These are phyloP conservation scores for Citropsis articulata DNA, from an alignment of 345 rosid genomes.

Conservation along the genomic window DNA sequence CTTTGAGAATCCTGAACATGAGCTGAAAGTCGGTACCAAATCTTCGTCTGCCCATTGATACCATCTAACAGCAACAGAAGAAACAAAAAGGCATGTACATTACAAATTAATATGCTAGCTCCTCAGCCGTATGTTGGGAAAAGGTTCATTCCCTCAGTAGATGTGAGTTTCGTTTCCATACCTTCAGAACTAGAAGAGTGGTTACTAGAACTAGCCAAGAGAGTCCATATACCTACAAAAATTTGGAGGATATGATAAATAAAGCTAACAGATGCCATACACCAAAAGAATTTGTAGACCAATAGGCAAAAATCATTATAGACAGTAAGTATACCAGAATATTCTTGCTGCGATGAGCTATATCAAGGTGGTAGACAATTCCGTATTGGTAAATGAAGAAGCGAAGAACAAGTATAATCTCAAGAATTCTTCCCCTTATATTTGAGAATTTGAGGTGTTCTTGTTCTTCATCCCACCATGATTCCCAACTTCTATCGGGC, in stretches of 20 bases:
- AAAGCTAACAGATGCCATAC: not conserved
- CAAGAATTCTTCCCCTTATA: conserved; percentile 67
- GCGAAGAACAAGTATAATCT: conserved; percentile 73
- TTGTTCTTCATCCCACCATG: conserved; percentile 96
- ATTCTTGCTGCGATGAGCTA: conserved; percentile 58
- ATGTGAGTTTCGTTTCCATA: conserved; percentile 20
- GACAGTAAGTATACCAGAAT: conserved; percentile 46
- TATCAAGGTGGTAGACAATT: conserved; percentile 93
- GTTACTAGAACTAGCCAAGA: conserved; percentile 78
- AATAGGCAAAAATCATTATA: not conserved
- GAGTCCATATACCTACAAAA: conserved; percentile 72
- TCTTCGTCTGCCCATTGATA: conserved; percentile 84
- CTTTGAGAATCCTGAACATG: conserved; percentile 95
- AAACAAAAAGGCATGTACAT: not conserved
- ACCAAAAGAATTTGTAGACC: not conserved
- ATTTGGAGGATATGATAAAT: not conserved
- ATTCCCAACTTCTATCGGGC: conserved; percentile 81
- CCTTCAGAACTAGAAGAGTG: conserved; percentile 77
- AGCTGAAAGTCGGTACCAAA: conserved; percentile 85
- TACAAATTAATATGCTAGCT: not conserved
- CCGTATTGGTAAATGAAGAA: conserved; percentile 31
- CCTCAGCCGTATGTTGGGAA: not conserved
- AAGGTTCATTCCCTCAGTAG: not conserved
- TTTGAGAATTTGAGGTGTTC: conserved; percentile 76
- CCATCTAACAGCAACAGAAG: conserved; percentile 48